Evolutionary conservation across 2,329 filamentous ascomycete species (phyloP).

Genomic region (Alternaria incomplexa): DNA sequence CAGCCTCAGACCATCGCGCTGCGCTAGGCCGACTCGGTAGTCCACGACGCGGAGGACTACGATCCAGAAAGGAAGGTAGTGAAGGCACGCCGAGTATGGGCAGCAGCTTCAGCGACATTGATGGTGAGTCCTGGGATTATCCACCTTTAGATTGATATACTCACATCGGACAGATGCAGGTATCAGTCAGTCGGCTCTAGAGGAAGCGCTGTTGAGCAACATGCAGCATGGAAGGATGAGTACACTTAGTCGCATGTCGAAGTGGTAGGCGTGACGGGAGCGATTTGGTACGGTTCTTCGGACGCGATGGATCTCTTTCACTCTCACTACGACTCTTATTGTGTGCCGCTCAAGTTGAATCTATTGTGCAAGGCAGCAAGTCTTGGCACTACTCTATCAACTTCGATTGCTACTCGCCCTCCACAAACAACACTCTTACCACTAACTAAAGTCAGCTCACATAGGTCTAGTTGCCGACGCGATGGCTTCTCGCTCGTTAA

Average conservation of each 20-base stretch:
- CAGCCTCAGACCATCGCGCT: conserved; percentile 62
- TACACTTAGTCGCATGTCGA: conserved; percentile 69
- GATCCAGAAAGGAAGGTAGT: conserved; percentile 36
- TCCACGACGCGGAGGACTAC: conserved; percentile 50
- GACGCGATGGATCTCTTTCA: background rate
- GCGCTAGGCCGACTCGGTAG: conserved; percentile 64
- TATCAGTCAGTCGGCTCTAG: conserved; percentile 79
- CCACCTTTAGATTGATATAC: conserved; percentile 3
- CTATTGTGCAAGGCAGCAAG: conserved; percentile 4
- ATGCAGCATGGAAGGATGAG: conserved; percentile 73
- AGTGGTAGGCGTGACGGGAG: conserved; percentile 53
- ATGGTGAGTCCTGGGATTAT: conserved; percentile 59
- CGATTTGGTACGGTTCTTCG: background rate
- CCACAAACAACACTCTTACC: background rate
- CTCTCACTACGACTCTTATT: background rate
- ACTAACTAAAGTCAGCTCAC: background rate
- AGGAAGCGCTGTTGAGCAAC: conserved; percentile 77
- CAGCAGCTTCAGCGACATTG: conserved; percentile 85
- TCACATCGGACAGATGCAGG: conserved; percentile 66
- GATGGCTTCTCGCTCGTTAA: background rate
- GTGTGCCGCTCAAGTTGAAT: background rate
- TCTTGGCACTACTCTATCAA: conserved; percentile 5
- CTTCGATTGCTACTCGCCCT: background rate
- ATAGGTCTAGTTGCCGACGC: background rate
- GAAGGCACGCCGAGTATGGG: conserved; percentile 56